phyloP scores from a whole-genome alignment of 129 eudicot species.

The Dittrichia graveolens region DNA sequence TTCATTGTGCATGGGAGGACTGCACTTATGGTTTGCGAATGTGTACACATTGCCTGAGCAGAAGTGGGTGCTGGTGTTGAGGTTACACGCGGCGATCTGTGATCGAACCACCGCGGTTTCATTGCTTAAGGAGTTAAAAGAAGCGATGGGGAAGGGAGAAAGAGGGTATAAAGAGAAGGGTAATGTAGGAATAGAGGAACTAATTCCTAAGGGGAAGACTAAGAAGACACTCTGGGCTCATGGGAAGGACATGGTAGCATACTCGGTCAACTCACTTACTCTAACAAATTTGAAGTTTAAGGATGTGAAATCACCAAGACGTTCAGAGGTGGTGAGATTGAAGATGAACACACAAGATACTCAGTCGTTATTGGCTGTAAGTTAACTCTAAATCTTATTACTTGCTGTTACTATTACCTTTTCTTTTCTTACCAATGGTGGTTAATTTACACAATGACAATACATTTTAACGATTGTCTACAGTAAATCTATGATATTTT shows the following conservation, averaged over 20 bases:
- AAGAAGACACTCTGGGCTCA: slow-evolving; percentile 64
- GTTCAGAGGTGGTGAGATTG: slow-evolving; percentile 49
- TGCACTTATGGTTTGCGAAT: slow-evolving; percentile 36
- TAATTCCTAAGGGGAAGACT: slow-evolving; percentile 49
- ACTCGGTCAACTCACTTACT: slow-evolving; percentile 49
- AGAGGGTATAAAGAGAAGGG: slow-evolving; percentile 44
- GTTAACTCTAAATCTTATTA: slow-evolving; percentile 19
- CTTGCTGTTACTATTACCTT: background rate
- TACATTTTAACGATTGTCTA: no score
- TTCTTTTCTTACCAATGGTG: background rate
- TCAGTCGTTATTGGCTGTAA: slow-evolving; percentile 46
- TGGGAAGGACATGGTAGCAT: slow-evolving; percentile 58
- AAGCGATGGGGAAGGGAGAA: slow-evolving; percentile 24
- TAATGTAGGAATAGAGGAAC: slow-evolving; percentile 52
- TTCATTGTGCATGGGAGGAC: slow-evolving; percentile 30
- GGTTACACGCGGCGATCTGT: slow-evolving; percentile 51
- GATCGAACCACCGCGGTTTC: slow-evolving; percentile 59
- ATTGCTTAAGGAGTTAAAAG: slow-evolving; percentile 55
- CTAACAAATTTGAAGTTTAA: slow-evolving; percentile 56
- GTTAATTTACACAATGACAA: no score
- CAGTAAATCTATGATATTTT: no score
- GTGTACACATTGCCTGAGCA: slow-evolving; percentile 44
- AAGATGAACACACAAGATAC: slow-evolving; percentile 44
- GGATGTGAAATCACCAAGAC: slow-evolving; percentile 44
- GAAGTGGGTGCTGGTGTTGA: slow-evolving; percentile 41